phyloP scores from a whole-genome alignment of 345 rosid species.

The Rhodamnia rubescens region DNA sequence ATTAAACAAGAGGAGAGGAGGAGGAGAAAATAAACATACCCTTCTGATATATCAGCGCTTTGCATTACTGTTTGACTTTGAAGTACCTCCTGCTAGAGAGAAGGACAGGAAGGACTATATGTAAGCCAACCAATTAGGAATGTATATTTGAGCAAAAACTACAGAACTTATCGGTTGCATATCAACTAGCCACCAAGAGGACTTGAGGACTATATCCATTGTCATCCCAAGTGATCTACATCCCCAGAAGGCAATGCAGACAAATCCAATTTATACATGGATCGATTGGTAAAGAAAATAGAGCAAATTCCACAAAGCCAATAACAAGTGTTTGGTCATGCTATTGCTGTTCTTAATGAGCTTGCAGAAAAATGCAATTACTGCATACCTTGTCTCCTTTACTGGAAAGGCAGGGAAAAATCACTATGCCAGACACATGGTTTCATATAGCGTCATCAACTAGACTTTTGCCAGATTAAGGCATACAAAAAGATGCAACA shows the following conservation, averaged over 20 bases:
- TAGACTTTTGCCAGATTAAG: background rate
- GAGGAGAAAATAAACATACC: background rate
- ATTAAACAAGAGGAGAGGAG: background rate
- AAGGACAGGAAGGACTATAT: background rate
- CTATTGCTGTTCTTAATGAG: background rate
- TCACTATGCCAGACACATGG: background rate
- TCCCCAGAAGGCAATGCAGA: background rate
- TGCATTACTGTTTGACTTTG: background rate
- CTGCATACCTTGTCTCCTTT: background rate
- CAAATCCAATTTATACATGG: background rate
- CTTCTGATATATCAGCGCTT: background rate
- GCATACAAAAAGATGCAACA: background rate
- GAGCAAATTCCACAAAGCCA: background rate
- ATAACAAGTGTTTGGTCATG: background rate
- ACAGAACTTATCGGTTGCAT: background rate
- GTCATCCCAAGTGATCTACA: background rate
- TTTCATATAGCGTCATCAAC: background rate
- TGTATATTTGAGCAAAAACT: background rate
- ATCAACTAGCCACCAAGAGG: background rate
- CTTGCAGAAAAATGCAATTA: background rate
- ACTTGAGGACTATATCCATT: background rate
- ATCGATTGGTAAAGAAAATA: background rate
- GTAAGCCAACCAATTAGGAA: background rate
- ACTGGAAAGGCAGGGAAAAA: background rate
- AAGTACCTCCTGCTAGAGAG: background rate